Percentiles rank a stretch among this genome's conserved stretches.
phyloP scores from a whole-genome alignment of 495 filamentous ascomycete species.

The Penicillium roqueforti region DNA sequence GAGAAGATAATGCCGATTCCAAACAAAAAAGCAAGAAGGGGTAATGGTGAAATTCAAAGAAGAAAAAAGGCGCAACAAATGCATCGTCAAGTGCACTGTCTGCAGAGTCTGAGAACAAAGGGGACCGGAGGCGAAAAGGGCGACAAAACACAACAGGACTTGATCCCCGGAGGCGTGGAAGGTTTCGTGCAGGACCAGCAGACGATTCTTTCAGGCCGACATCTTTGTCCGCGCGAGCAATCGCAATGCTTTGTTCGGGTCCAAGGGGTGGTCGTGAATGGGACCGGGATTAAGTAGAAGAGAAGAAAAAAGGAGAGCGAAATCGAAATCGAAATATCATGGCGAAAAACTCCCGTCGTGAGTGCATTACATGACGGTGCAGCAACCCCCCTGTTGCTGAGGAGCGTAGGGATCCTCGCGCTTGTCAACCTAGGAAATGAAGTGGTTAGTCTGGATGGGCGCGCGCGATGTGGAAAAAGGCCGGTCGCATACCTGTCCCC shows the following conservation, averaged over 20 bases:
- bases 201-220: slow-evolving; percentile 25
- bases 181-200: slow-evolving; percentile 45
- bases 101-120: slow-evolving; percentile 13
- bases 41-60: slow-evolving; percentile 14
- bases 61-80: slow-evolving; percentile 26
- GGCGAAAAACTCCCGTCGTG: slow-evolving; percentile 34
- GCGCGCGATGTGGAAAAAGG: slow-evolving; percentile 7
- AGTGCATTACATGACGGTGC: slow-evolving; percentile 78
- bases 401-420: slow-evolving; percentile 95
- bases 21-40: slow-evolving; percentile 7
- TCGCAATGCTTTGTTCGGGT: slow-evolving; percentile 13
- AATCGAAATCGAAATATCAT: too few species aligned
- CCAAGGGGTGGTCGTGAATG: slow-evolving; percentile 19
- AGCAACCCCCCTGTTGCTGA: slow-evolving; percentile 85
- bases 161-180: slow-evolving; percentile 13
- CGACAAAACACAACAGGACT: slow-evolving; percentile 8
- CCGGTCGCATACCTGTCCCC: slow-evolving; percentile 71
- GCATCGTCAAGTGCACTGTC: slow-evolving; percentile 17
- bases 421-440: slow-evolving; percentile 62
- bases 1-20: slow-evolving; percentile 18
- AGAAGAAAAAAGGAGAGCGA: slow-evolving; percentile 19
- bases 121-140: slow-evolving; percentile 27
- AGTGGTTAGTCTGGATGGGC: slow-evolving; percentile 15
- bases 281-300: slow-evolving; percentile 25
- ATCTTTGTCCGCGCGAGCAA: slow-evolving; percentile 20